Conservation (phyloP, 2,329 filamentous ascomycete genomes). For the Ophiostoma sp. region DNA sequence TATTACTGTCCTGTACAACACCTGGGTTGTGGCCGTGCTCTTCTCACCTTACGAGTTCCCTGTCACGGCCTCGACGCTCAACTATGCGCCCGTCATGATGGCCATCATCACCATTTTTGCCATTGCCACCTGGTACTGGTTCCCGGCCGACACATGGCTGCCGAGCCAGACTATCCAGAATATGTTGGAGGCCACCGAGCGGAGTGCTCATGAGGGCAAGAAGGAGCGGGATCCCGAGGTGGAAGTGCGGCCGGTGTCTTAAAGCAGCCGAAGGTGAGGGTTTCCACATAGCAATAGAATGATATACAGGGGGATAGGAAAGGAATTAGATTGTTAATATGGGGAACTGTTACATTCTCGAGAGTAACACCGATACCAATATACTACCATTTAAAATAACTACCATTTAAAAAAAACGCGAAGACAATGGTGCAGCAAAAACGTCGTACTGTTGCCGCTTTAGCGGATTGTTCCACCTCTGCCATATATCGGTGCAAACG, state of each 20-base stretch:
- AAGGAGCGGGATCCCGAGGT: not conserved
- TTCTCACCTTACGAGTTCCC: conserved; percentile 26
- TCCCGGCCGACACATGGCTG: conserved; percentile 24
- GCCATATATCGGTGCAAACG: too few species aligned
- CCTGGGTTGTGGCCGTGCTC: conserved; percentile 25
- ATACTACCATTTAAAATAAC: too few species aligned
- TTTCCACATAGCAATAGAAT: too few species aligned
- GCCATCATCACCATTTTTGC: conserved; percentile 26
- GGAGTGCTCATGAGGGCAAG: not conserved
- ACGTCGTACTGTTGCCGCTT: too few species aligned
- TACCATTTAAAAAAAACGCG: too few species aligned
- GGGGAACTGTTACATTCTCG: too few species aligned
- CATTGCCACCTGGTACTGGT: conserved; percentile 24
- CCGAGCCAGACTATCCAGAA: conserved; percentile 24
- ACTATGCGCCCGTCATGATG: conserved; percentile 28
- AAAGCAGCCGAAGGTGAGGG: too few species aligned
- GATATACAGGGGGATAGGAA: too few species aligned
- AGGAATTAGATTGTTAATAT: too few species aligned
- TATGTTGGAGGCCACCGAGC: conserved; percentile 20
- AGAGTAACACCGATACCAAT: too few species aligned
- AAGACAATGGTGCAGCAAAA: too few species aligned
- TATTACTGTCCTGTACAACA: conserved; percentile 23
- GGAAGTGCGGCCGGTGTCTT: not conserved
- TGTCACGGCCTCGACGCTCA: conserved; percentile 23
- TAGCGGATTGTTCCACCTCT: too few species aligned